These are phyloP conservation scores for Eremochloa ophiuroides DNA, from an alignment of 176 grass and related monocot genomes.

Conservation along the genomic window DNA sequence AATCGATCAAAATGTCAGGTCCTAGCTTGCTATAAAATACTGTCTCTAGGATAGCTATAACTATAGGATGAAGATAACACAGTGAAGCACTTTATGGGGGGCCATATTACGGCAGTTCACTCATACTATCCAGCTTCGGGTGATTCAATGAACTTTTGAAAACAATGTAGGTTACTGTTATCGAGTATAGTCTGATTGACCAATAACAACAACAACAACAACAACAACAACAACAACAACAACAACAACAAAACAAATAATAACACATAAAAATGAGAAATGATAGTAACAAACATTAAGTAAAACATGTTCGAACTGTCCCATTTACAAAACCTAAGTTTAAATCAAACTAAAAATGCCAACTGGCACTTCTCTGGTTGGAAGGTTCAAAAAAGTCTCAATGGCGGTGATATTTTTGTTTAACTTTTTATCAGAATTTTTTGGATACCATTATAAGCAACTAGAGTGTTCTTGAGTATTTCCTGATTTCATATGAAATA, in stretches of 20 bases:
- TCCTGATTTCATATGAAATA: constrained; percentile 89
- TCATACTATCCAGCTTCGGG: background rate
- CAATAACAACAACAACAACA: background rate
- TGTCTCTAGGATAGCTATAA: background rate
- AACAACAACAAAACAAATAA: background rate
- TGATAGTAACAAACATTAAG: background rate
- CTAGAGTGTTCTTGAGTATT: constrained; percentile 83
- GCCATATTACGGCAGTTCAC: background rate
- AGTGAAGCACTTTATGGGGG: background rate
- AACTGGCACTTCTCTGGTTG: background rate
- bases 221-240: background rate
- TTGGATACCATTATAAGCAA: constrained; percentile 6
- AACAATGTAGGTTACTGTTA: background rate
- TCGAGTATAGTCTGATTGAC: background rate
- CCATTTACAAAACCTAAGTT: background rate
- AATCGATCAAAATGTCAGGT: background rate
- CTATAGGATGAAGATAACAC: background rate
- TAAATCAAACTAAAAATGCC: background rate
- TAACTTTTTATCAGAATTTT: background rate
- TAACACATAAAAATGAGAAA: background rate
- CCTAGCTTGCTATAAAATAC: background rate
- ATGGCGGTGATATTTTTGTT: background rate
- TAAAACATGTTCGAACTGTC: background rate
- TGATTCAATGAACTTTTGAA: background rate
- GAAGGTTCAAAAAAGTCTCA: background rate